phyloP scores from a whole-genome alignment of 305 asterid genomes.

The Solanum hybrid region DNA sequence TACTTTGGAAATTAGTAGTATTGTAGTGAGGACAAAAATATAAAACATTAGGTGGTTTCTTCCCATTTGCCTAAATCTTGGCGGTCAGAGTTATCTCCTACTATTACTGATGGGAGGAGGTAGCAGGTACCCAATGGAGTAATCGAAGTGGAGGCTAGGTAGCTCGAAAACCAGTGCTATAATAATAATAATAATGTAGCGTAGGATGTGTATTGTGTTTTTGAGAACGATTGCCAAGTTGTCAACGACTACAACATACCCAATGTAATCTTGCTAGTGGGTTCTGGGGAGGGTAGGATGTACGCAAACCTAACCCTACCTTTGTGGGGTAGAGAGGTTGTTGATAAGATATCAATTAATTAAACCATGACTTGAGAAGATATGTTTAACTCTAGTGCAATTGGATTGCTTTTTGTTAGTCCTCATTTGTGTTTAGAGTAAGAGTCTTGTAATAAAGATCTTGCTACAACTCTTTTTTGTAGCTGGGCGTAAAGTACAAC shows the following conservation, averaged over 20 bases:
- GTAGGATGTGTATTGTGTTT: background rate
- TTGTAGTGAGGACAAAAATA: background rate
- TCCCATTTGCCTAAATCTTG: background rate
- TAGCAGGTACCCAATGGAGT: background rate
- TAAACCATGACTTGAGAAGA: background rate
- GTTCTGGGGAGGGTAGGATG: background rate
- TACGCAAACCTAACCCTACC: background rate
- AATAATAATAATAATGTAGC: background rate
- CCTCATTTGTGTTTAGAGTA: background rate
- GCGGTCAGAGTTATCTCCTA: background rate
- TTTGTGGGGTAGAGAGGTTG: background rate
- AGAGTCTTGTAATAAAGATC: background rate
- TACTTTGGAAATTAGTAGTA: background rate
- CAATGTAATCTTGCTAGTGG: background rate
- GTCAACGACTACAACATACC: background rate
- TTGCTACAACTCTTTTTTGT: background rate
- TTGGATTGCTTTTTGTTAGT: background rate
- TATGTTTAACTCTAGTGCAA: background rate
- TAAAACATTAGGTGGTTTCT: background rate
- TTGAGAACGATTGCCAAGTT: background rate
- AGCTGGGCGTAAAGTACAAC: too few relatives aligned
- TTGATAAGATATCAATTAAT: background rate
- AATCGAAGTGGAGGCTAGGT: background rate
- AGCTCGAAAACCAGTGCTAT: background rate
- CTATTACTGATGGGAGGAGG: background rate